Conservation (phyloP, 805 yeast genomes). For the Metschnikowia vanudenii region DNA sequence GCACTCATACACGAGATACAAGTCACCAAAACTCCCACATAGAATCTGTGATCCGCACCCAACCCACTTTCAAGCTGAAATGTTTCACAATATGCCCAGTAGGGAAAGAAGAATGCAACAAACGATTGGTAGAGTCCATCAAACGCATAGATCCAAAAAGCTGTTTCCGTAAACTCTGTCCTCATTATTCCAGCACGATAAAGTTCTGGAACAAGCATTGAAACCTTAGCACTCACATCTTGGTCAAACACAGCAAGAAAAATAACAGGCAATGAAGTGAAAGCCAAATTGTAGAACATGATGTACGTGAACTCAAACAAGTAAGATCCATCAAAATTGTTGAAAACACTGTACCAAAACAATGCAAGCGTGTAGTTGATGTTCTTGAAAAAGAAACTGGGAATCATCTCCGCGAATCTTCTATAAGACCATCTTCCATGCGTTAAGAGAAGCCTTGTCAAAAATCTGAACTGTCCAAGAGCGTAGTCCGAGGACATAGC, state of each 20-base stretch:
- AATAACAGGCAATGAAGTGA: slow-evolving; percentile 77
- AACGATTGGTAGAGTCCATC: slow-evolving; percentile 76
- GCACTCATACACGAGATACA: slow-evolving; percentile 67
- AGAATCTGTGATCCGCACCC: slow-evolving; percentile 66
- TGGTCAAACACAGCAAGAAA: slow-evolving; percentile 72
- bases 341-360: slow-evolving; percentile 75
- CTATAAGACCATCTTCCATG: slow-evolving; percentile 87
- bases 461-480: slow-evolving; percentile 71
- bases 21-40: slow-evolving; percentile 67
- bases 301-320: slow-evolving; percentile 74
- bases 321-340: slow-evolving; percentile 71
- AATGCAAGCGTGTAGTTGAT: slow-evolving; percentile 69
- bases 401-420: slow-evolving; percentile 73
- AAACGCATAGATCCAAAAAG: slow-evolving; percentile 59
- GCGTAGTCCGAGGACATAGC: slow-evolving; percentile 86
- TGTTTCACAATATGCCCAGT: slow-evolving; percentile 47
- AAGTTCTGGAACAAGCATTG: slow-evolving; percentile 67
- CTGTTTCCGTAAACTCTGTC: slow-evolving; percentile 56
- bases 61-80: slow-evolving; percentile 51
- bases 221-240: slow-evolving; percentile 65
- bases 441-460: slow-evolving; percentile 62
- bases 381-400: slow-evolving; percentile 76
- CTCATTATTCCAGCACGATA: slow-evolving; percentile 68
- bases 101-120: slow-evolving; percentile 67
- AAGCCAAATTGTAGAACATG: slow-evolving; percentile 77